Conservation (phyloP, 148 eudicot species). For the Spergularia marina region DNA sequence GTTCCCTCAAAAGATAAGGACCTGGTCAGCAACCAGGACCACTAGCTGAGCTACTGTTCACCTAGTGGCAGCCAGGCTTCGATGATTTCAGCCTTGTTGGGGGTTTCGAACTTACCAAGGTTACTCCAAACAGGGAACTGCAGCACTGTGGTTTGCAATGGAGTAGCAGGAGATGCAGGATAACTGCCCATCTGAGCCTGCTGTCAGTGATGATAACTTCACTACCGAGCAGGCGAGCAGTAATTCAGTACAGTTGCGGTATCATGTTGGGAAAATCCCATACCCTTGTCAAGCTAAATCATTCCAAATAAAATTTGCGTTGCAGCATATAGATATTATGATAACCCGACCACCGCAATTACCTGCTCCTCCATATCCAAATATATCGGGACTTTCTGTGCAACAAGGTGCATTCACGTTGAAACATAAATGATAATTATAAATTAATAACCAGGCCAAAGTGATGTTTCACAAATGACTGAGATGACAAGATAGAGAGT, state of each 20-base stretch:
- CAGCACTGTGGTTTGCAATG: constrained; percentile 35
- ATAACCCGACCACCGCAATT: constrained; percentile 33
- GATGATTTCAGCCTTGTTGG: constrained; percentile 46
- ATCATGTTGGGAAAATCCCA: constrained; percentile 27
- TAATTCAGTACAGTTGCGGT: constrained; percentile 27
- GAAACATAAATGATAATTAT: no score
- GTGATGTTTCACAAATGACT: neutral
- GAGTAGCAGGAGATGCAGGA: constrained; percentile 26
- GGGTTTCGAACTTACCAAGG: constrained; percentile 35
- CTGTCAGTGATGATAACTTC: constrained; percentile 26
- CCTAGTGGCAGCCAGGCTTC: constrained; percentile 30
- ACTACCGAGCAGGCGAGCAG: constrained; percentile 32
- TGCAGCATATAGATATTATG: constrained; percentile 42
- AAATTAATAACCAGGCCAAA: neutral
- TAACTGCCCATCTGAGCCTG: constrained; percentile 38
- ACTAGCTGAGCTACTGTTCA: constrained; percentile 21
- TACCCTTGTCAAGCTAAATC: constrained; percentile 35
- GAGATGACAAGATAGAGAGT: neutral
- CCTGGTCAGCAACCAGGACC: constrained; percentile 34
- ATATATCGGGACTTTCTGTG: constrained; percentile 37
- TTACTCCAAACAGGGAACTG: constrained; percentile 39
- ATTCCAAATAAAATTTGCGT: constrained; percentile 40
- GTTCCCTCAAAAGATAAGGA: constrained; percentile 21
- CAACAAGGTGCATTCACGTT: constrained; percentile 21
- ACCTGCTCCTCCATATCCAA: constrained; percentile 38